Evolutionary conservation across 2,329 filamentous ascomycete species (phyloP).

Genomic region (Elsinoe fawcettii): DNA sequence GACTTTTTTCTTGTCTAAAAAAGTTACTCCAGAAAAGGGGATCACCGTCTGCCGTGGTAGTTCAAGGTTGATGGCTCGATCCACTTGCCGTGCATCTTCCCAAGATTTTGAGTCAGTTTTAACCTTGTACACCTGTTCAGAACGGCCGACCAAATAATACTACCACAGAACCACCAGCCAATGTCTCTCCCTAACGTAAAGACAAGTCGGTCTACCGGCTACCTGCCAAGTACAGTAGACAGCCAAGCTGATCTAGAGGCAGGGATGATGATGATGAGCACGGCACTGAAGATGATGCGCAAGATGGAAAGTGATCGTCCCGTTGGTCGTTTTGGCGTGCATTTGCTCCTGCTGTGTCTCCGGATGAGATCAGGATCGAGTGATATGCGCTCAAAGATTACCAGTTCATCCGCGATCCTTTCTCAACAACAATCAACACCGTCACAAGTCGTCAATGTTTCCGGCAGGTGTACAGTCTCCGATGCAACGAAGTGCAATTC

Average conservation of each 20-base stretch:
- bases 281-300: background rate
- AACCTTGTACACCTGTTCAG: background rate
- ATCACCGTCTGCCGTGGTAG: background rate
- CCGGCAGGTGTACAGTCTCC: background rate
- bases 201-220: background rate
- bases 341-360: background rate
- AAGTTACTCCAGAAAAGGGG: background rate
- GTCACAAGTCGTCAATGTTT: background rate
- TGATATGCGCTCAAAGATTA: conserved; percentile 4
- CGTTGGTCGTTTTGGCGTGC: background rate
- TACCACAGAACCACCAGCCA: background rate
- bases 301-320: background rate
- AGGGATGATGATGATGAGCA: conserved; percentile 4
- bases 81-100: background rate
- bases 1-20: background rate
- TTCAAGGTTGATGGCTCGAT: conserved; percentile 7
- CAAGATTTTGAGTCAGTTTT: background rate
- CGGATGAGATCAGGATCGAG: background rate
- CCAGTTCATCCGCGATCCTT: conserved; percentile 7
- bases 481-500: background rate
- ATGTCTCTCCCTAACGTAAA: conserved; percentile 1
- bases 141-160: background rate
- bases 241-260: background rate
- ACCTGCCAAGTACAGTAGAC: background rate
- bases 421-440: background rate